Conservation (phyloP, 768 basidiomycete genomes). For the Trametes punicea region DNA sequence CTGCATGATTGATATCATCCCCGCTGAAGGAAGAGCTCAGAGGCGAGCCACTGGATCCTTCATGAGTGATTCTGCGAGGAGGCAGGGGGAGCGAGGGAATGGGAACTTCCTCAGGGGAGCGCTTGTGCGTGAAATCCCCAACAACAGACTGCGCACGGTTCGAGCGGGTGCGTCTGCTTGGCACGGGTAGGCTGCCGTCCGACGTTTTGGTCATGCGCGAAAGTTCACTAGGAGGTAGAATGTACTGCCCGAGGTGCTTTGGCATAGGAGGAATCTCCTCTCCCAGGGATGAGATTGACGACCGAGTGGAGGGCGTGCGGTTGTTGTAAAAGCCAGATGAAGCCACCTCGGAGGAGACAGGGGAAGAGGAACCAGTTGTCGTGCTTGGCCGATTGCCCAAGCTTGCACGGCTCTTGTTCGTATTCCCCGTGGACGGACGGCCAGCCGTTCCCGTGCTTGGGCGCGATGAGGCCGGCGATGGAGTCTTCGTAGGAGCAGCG, state of each 20-base stretch:
- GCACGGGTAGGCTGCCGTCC: not conserved
- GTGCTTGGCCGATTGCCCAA: slow-evolving; percentile 40
- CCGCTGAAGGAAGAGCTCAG: slow-evolving; percentile 52
- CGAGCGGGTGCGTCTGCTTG: slow-evolving; percentile 2
- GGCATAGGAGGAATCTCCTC: slow-evolving; percentile 43
- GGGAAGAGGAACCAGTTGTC: slow-evolving; percentile 58
- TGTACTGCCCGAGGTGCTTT: slow-evolving; percentile 41
- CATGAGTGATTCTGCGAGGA: slow-evolving; percentile 17
- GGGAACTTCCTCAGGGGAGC: slow-evolving; percentile 3
- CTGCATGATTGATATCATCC: slow-evolving; percentile 41
- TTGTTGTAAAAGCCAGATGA: slow-evolving; percentile 45
- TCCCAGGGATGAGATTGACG: slow-evolving; percentile 56
- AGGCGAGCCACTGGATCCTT: slow-evolving; percentile 32
- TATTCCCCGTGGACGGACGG: slow-evolving; percentile 24
- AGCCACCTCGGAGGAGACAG: slow-evolving; percentile 54
- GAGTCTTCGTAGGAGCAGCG: slow-evolving; percentile 16
- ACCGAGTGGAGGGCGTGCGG: slow-evolving; percentile 43
- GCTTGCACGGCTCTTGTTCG: slow-evolving; percentile 14
- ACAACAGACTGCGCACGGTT: slow-evolving; percentile 15
- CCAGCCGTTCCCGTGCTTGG: slow-evolving; percentile 19
- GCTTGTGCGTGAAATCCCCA: not conserved
- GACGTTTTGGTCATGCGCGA: slow-evolving; percentile 30
- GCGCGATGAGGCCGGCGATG: slow-evolving; percentile 17
- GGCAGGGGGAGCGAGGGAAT: slow-evolving; percentile 17
- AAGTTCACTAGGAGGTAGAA: slow-evolving; percentile 55